A percentile compares a stretch with the other conserved stretches of the same genome.
Evolutionary conservation across 2,329 filamentous ascomycete genomes (phyloP).

Genomic region (Trichoderma citrinoviride): DNA sequence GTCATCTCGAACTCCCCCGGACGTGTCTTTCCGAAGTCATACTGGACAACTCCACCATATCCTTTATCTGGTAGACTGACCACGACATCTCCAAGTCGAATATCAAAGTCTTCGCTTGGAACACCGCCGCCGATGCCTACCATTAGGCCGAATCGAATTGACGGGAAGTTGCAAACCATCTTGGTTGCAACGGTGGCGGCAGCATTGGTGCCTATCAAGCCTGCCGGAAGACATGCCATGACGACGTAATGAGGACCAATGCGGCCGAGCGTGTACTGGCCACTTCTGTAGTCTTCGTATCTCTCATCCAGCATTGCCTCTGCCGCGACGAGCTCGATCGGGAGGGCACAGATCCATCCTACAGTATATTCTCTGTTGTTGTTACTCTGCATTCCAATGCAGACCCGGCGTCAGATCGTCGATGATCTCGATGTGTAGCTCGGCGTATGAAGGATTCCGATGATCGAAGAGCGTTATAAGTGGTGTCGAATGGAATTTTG

Average conservation of each 20-base stretch:
- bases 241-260: not conserved
- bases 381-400: not conserved
- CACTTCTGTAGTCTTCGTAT: not conserved
- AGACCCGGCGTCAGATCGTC: not conserved
- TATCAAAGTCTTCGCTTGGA: not conserved
- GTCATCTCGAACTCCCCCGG: not conserved
- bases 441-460: not conserved
- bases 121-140: not conserved
- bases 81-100: not conserved
- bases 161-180: not conserved
- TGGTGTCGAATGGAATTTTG: not conserved
- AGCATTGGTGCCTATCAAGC: not conserved
- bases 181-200: not conserved
- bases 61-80: not conserved
- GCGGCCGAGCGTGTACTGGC: not conserved
- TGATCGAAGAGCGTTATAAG: not conserved
- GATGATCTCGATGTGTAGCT: not conserved
- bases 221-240: not conserved
- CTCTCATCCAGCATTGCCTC: not conserved
- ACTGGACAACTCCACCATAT: not conserved
- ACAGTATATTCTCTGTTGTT: not conserved
- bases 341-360: not conserved
- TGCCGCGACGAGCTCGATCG: not conserved
- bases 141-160: not conserved
- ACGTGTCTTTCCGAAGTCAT: not conserved